Base-by-base conservation (phyloP, 805 yeast genomes). In the Metschnikowia cerradonensis region DNA sequence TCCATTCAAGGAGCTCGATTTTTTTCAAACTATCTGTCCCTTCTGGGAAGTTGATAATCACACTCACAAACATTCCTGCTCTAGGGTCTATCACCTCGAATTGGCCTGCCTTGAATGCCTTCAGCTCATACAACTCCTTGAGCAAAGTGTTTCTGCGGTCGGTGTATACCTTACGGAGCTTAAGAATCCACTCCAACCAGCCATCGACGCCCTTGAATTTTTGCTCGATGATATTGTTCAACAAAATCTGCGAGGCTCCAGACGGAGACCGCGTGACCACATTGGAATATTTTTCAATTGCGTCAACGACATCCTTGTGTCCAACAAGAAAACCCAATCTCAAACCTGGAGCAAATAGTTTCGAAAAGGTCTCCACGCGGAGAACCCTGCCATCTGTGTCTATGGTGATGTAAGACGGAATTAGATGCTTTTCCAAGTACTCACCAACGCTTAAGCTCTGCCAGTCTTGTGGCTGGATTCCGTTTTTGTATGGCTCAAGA, bases 121-220 rank as follows among this genome's bases (percentile, higher is more conserved):
- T 41, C 46, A 63, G 62, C 39, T 58, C 50, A 41, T 48, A 50
- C 34, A 63, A 42, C 14, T 49, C 41, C 35, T 51, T 48, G 38
- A 64, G 53, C 42, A 63, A 49, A 4, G 69, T 62, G 50, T 78
- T 67, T 59, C 77, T 67, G 53, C 83, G 67, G 47, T 67, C 72
- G 3, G 75, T 62, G 55, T 79, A 80, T 5, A 73, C 67, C 6
- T 64, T 66, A 41, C 82, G 76, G 48, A 80, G 70, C 57, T 76
- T 72, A 60, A 73, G 69, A 35, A 76, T 68, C 82, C 81, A 78
- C 41, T 63, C 51, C 15, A 77, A 54, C 78, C 79, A 78, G 2
- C 81, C 79, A 42, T 52, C 58, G 3, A 57, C 52, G n/a, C 60
- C 60, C 10, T 55, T 57, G 39, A 52, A 54, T 19, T 50, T 62